Base-by-base conservation (phyloP, 1,284 basidiomycete genomes). In the Rhodotorula mucilaginosa region DNA sequence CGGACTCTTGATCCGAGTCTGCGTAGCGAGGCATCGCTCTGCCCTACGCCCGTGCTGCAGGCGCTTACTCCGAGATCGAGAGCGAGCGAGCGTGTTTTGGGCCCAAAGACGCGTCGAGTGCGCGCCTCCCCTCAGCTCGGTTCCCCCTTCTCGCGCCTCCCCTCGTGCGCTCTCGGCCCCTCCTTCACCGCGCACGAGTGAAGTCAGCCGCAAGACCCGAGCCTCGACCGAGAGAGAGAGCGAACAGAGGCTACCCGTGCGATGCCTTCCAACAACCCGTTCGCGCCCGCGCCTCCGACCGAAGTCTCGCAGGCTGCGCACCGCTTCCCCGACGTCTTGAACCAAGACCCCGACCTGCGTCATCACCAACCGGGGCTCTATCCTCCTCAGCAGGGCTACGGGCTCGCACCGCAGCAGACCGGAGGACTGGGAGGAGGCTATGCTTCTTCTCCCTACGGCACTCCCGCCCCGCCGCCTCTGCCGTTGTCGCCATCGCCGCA, bases 271-370 rank as follows among this genome's bases (percentile, higher is more conserved):
- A 26, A 74, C 65, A 74, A 74, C 51, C 73, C 73, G 19, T 74
- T 74, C n/a, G 69, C 61, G 1, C 34, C 21, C 8, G 34, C 54
- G 6, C 68, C 63, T 1, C 52, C 34, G 48, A 59, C 64, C 5
- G 51, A 67, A 19, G 59, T 72, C 34, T 51, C 67, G 5, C 39
- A 63, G 16, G 64, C 73, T 8, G 71, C 71, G 2, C 48, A 67
- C 16, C 67, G 71, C 5, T 72, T 66, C 68, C 70, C 71, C 16
- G 65, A 69, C 65, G 64, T 72, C 62, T 44, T 64, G 52, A 19
- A 21, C 51, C 49, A 61, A 16, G 66, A 67, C 54, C 58, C 70
- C 13, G 52, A 56, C 56, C 49, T 58, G 19, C 66, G 15, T 61
- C 5, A 23, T 46, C 16, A 52, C 3, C 65, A 23, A 7, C 64